Percentiles rank a stretch among this genome's conserved stretches.
Evolutionary conservation across 306 rosid species (phyloP).

Genomic region (Cercis canadensis): DNA sequence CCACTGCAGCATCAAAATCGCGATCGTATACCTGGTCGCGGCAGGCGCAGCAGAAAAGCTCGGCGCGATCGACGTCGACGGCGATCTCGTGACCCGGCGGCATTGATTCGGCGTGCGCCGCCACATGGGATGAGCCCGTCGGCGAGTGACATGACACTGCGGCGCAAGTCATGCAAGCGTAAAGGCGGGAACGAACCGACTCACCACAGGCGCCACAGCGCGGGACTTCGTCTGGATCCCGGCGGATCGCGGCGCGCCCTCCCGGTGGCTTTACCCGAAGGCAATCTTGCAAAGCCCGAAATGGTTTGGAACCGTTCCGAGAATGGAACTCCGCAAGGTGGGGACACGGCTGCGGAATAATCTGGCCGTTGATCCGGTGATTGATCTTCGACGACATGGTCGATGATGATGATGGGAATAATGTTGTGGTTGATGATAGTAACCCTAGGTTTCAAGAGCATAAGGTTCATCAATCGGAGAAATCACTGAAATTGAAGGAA

Average conservation of each 20-base stretch:
- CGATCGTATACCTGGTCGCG: conserved; percentile 91
- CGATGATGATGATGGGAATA: conserved; percentile 35
- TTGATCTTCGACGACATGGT: conserved; percentile 73
- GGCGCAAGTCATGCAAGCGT: conserved; percentile 81
- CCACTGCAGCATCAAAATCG: conserved; percentile 88
- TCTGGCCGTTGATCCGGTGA: conserved; percentile 59
- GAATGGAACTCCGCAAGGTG: conserved; percentile 80
- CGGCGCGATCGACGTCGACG: conserved; percentile 91
- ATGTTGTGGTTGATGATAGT: conserved; percentile 41
- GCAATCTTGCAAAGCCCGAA: conserved; percentile 75
- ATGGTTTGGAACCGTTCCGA: conserved; percentile 71
- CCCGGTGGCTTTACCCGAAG: conserved; percentile 81
- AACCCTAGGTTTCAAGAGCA: conserved; percentile 55
- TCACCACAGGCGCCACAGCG: conserved; percentile 66
- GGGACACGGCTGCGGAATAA: conserved; percentile 67
- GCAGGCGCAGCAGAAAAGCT: conserved; percentile 92
- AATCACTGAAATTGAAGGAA: conserved; percentile 53
- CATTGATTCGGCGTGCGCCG: conserved; percentile 70
- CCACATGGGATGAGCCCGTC: conserved; percentile 61
- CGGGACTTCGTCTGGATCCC: conserved; percentile 75
- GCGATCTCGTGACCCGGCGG: conserved; percentile 90
- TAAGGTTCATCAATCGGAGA: conserved; percentile 51
- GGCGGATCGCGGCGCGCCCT: conserved; percentile 81
- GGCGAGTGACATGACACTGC: conserved; percentile 70
- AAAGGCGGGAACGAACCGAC: conserved; percentile 59